Evolutionary conservation across 1,139 yeast species (phyloP).

Genomic region (Arxiozyma slooffiae): DNA sequence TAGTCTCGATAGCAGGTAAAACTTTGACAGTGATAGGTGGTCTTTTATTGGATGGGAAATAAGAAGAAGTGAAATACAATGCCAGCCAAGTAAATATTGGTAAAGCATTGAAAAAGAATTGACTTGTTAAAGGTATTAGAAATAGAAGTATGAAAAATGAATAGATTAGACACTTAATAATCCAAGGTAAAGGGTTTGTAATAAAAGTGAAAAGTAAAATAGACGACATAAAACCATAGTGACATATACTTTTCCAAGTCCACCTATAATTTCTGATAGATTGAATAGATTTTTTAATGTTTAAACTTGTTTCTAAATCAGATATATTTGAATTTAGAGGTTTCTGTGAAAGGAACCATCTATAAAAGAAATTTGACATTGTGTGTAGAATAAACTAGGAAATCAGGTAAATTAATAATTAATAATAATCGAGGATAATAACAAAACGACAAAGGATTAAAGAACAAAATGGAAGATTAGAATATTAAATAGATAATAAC

Average conservation of each 20-base stretch:
- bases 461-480: neutral
- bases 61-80: constrained; percentile 68
- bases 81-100: constrained; percentile 88
- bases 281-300: constrained; percentile 41
- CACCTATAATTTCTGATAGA: constrained; percentile 44
- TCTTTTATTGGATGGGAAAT: constrained; percentile 67
- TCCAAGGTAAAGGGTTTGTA: constrained; percentile 30
- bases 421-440: neutral
- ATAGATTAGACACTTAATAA: constrained; percentile 26
- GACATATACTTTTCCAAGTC: constrained; percentile 39
- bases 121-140: constrained; percentile 67
- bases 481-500: too few relatives aligned
- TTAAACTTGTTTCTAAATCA: constrained; percentile 51
- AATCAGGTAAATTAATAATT: neutral
- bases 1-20: constrained; percentile 89
- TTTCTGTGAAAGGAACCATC: constrained; percentile 50
- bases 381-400: neutral
- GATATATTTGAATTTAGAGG: constrained; percentile 47
- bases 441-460: neutral
- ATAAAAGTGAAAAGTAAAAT: constrained; percentile 43
- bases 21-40: constrained; percentile 88
- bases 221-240: constrained; percentile 42
- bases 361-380: constrained; percentile 28
- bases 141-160: constrained; percentile 31
- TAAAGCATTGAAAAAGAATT: constrained; percentile 74